Evolutionary conservation across 768 basidiomycete genomes (phyloP).

Genomic region (Collybia sp.): DNA sequence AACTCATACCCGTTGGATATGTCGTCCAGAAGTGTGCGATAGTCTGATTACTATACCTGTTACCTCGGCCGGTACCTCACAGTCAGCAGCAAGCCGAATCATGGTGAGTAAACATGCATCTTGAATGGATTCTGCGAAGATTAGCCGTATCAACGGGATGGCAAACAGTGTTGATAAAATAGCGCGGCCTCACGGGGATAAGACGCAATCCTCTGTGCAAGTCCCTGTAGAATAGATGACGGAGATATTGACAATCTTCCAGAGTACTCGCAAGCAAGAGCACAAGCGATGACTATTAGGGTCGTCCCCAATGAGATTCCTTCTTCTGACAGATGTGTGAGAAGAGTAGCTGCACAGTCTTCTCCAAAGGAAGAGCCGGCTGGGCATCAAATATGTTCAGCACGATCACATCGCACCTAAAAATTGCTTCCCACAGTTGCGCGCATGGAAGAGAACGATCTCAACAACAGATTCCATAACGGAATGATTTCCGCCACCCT

Average conservation of each 20-base stretch:
- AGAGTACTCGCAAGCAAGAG: slow-evolving; percentile 61
- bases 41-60: slow-evolving; percentile 36
- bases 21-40: slow-evolving; percentile 38
- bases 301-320: slow-evolving; percentile 45
- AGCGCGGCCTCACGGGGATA: slow-evolving; percentile 37
- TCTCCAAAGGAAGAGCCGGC: slow-evolving; percentile 27
- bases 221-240: slow-evolving; percentile 37
- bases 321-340: slow-evolving; percentile 38
- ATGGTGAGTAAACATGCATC: slow-evolving; percentile 71
- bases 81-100: slow-evolving; percentile 60
- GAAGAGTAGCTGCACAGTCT: slow-evolving; percentile 37
- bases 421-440: slow-evolving; percentile 34
- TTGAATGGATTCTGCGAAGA: slow-evolving; percentile 57
- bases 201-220: slow-evolving; percentile 33
- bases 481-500: slow-evolving; percentile 24
- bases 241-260: slow-evolving; percentile 47
- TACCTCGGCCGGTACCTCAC: slow-evolving; percentile 45
- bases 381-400: slow-evolving; percentile 24
- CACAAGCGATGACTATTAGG: slow-evolving; percentile 60
- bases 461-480: slow-evolving; percentile 59
- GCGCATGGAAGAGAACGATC: slow-evolving; percentile 43
- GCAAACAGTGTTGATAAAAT: background rate
- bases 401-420: slow-evolving; percentile 1
- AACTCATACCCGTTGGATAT: slow-evolving; percentile 54
- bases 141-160: slow-evolving; percentile 3